phyloP scores from a whole-genome alignment of 2,329 filamentous ascomycete genomes.

The Fusarium buxicola region DNA sequence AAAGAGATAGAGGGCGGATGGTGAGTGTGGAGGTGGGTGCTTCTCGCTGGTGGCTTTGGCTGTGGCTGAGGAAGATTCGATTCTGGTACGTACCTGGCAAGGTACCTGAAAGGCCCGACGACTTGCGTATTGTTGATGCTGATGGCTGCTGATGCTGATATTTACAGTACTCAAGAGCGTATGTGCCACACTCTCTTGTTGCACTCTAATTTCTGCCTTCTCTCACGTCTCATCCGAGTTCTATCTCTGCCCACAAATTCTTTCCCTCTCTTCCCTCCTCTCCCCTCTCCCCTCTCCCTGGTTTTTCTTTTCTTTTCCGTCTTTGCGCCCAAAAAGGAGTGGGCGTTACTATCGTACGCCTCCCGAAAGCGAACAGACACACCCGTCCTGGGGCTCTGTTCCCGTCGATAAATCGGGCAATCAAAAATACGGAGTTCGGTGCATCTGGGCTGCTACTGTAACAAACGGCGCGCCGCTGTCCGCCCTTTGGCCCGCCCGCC shows the following conservation, averaged over 20 bases:
- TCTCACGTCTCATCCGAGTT: conserved; percentile 2
- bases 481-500: background rate
- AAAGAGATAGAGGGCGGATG: conserved; percentile 15
- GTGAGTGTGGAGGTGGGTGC: conserved; percentile 18
- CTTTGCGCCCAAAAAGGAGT: conserved; percentile 9
- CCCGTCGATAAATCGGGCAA: background rate
- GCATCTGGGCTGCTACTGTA: background rate
- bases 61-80: background rate
- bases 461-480: background rate
- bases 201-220: conserved; percentile 5
- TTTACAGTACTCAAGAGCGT: conserved; percentile 3
- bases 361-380: conserved; percentile 33
- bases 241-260: background rate
- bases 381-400: conserved; percentile 22
- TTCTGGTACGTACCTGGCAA: background rate
- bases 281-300: background rate
- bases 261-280: background rate
- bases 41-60: conserved; percentile 11
- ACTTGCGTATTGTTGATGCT: background rate
- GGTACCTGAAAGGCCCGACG: conserved; percentile 5
- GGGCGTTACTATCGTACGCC: conserved; percentile 27
- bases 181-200: conserved; percentile 7
- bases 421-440: background rate
- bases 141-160: background rate
- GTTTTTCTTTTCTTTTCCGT: conserved; percentile 7